Percentiles rank a stretch among this genome's conserved stretches.
Conservation (phyloP, 371 early-diverging fungal genomes). For the Zychaea mexicana region DNA sequence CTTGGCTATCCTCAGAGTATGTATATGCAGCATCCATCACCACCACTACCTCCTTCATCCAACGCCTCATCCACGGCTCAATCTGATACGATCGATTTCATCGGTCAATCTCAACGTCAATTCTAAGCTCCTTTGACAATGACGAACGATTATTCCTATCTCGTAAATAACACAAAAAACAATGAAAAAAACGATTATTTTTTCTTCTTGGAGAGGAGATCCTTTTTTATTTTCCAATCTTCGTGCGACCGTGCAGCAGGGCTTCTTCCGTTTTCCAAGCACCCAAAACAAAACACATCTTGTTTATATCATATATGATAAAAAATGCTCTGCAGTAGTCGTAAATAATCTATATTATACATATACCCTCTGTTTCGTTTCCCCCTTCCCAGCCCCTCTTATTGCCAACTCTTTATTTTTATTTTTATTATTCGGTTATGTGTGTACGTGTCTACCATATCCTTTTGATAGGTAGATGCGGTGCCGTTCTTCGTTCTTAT, state of each 20-base stretch:
- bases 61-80: not conserved
- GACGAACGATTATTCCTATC: no score
- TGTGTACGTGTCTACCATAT: not conserved
- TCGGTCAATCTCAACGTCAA: not conserved
- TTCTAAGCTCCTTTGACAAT: not conserved
- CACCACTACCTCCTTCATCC: no score
- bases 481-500: constrained; percentile 10
- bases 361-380: not conserved
- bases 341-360: not conserved
- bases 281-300: no score
- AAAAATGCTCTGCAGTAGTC: not conserved
- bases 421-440: not conserved
- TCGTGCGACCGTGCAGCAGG: not conserved
- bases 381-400: not conserved
- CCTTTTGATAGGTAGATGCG: no score
- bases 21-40: constrained; percentile 2
- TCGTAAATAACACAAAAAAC: not conserved
- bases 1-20: not conserved
- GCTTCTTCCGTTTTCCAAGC: not conserved
- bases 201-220: not conserved
- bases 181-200: not conserved
- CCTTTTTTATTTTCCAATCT: no score
- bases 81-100: not conserved
- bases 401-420: not conserved
- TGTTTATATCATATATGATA: not conserved